Percentiles rank a stretch among this genome's conserved stretches.
Conservation (phyloP, 108 stramenopile species). For the Nitzschia sp. region DNA sequence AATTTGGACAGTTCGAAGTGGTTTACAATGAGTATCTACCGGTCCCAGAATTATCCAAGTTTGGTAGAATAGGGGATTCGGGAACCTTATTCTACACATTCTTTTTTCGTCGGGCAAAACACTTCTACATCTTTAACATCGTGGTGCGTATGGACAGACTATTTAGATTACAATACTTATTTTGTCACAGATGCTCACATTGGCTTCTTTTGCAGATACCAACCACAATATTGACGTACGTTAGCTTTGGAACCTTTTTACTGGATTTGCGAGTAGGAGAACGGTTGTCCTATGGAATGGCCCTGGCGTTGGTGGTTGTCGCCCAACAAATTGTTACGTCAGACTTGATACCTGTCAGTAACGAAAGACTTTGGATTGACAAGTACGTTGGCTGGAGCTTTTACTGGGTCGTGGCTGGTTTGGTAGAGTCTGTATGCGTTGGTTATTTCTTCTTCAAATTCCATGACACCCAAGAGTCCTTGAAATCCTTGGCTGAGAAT, state of each 20-base stretch:
- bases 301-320: constrained; percentile 25
- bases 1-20: constrained; percentile 17
- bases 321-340: constrained; percentile 35
- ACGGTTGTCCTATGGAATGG: constrained; percentile 28
- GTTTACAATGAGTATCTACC: constrained; percentile 21
- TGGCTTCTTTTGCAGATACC: constrained; percentile 10
- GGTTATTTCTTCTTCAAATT: constrained; percentile 23
- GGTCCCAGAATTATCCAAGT: constrained; percentile 20
- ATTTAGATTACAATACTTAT: neutral
- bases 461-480: constrained; percentile 7
- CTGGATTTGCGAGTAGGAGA: constrained; percentile 34
- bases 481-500: neutral
- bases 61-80: neutral
- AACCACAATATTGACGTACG: constrained; percentile 26
- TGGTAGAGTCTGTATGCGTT: constrained; percentile 16
- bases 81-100: constrained; percentile 3
- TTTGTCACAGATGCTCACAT: neutral
- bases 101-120: constrained; percentile 14
- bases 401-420: constrained; percentile 26
- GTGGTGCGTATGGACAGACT: neutral
- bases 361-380: constrained; percentile 25
- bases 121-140: constrained; percentile 18
- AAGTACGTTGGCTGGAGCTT: constrained; percentile 24
- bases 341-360: constrained; percentile 8
- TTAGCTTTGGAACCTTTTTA: constrained; percentile 26